Conservation (phyloP, 768 basidiomycete species). For the Candolleomyces aberdarensis region DNA sequence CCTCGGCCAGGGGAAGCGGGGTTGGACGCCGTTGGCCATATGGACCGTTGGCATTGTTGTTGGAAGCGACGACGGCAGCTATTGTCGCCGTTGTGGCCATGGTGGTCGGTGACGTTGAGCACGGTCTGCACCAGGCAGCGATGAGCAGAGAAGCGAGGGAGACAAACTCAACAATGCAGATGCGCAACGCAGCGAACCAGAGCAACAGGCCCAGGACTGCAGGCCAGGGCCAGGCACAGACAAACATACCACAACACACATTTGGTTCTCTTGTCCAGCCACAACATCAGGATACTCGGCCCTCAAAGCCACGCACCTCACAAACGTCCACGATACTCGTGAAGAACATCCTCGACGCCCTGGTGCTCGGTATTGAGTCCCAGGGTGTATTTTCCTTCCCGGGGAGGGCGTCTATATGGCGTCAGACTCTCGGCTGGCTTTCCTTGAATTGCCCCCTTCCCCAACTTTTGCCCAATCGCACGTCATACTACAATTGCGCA, state of each 20-base stretch:
- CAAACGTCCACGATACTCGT: too few species aligned
- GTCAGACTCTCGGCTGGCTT: too few species aligned
- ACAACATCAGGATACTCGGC: too few species aligned
- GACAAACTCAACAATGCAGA: background rate
- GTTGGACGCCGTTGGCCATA: background rate
- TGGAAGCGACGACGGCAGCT: conserved; percentile 4
- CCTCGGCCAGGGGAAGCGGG: background rate
- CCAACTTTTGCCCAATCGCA: too few species aligned
- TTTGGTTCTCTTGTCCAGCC: background rate
- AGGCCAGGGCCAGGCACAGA: background rate
- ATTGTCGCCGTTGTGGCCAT: conserved; percentile 4
- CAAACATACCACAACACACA: background rate
- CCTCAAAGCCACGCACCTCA: too few species aligned
- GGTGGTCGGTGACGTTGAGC: background rate
- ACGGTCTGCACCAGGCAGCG: background rate
- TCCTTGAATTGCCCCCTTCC: too few species aligned
- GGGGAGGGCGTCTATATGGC: too few species aligned
- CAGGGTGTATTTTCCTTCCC: too few species aligned
- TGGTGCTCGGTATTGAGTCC: too few species aligned
- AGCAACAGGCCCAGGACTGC: background rate
- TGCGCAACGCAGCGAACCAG: background rate
- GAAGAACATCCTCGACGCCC: too few species aligned
- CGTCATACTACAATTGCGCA: too few species aligned
- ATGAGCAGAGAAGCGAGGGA: background rate
- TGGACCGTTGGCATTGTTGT: background rate